Percentiles rank a stretch among this genome's conserved stretches.
Evolutionary conservation across 495 filamentous ascomycete species (phyloP).

Genomic region (Hypoxylon intermedium): DNA sequence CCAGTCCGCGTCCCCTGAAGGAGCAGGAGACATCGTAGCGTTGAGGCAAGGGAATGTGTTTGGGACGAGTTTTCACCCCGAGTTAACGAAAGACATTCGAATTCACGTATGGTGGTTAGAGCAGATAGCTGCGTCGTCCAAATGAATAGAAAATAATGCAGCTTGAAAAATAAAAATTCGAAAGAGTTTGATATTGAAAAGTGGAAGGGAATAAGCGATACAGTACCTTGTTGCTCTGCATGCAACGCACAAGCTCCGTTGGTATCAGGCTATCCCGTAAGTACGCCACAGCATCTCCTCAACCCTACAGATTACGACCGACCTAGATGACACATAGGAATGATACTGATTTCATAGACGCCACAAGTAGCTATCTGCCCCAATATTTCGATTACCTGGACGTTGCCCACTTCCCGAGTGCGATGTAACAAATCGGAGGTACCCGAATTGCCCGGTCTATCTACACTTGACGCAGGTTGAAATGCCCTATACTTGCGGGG

Average conservation of each 20-base stretch:
- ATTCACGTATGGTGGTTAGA: constrained; percentile 95
- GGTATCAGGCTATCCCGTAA: not conserved
- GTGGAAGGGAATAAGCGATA: too few species aligned
- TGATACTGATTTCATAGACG: not conserved
- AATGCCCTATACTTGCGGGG: constrained; percentile 17
- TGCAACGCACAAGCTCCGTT: too few species aligned
- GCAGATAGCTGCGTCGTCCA: constrained; percentile 61
- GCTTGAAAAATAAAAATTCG: not conserved
- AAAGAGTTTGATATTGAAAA: too few species aligned
- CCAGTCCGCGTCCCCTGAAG: constrained; percentile 36
- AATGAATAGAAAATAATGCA: constrained; percentile 2
- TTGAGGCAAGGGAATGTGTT: constrained; percentile 94
- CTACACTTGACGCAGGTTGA: too few species aligned
- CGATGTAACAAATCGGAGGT: constrained; percentile 4
- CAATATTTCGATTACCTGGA: not conserved
- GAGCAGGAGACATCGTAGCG: constrained; percentile 84
- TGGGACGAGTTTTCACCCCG: constrained; percentile 96
- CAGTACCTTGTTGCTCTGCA: too few species aligned
- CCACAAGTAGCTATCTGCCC: not conserved
- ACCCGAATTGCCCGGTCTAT: too few species aligned
- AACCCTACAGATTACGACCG: constrained; percentile 33
- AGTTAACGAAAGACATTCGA: constrained; percentile 84
- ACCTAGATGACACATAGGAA: constrained; percentile 34
- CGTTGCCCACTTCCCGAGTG: not conserved
- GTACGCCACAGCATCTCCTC: not conserved